Conservation (phyloP, 345 rosid species). For the Lepidium aucheri region DNA sequence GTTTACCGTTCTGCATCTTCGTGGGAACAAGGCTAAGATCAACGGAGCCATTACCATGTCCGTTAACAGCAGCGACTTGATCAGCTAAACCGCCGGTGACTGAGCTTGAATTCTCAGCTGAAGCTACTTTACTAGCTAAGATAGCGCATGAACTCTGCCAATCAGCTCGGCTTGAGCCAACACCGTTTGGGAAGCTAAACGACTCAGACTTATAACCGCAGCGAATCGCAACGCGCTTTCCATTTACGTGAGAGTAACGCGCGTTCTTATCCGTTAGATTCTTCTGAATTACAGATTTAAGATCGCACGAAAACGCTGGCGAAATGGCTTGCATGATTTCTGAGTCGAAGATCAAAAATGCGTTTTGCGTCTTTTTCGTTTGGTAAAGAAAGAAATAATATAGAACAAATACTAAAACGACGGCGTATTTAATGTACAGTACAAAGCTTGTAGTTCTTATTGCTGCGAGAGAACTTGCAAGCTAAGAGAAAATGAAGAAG, state of each 20-base stretch:
- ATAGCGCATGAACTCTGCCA: constrained; percentile 91
- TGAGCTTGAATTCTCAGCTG: constrained; percentile 35
- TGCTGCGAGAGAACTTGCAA: constrained; percentile 21
- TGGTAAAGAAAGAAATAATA: background rate
- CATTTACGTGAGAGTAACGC: constrained; percentile 3
- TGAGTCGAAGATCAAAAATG: background rate
- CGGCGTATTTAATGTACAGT: constrained; percentile 3
- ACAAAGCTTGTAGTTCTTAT: constrained; percentile 20
- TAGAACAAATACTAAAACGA: background rate
- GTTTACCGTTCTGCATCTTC: constrained; percentile 19
- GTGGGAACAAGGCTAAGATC: constrained; percentile 60
- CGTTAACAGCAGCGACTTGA: constrained; percentile 48
- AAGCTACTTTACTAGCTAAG: constrained; percentile 52
- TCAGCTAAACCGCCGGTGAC: constrained; percentile 19
- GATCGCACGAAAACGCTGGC: constrained; percentile 24
- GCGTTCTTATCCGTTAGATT: constrained; percentile 15
- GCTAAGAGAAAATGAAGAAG: constrained; percentile 18
- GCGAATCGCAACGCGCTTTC: constrained; percentile 7
- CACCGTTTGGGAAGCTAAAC: constrained; percentile 39
- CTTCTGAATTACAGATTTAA: constrained; percentile 2
- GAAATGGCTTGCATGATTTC: constrained; percentile 40
- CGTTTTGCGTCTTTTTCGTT: no score
- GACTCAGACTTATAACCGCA: constrained; percentile 46
- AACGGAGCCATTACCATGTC: constrained; percentile 33
- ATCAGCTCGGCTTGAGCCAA: constrained; percentile 49